These are phyloP conservation scores for Candida labiduridarum DNA, from an alignment of 1,139 yeast species.

Conservation along the genomic window DNA sequence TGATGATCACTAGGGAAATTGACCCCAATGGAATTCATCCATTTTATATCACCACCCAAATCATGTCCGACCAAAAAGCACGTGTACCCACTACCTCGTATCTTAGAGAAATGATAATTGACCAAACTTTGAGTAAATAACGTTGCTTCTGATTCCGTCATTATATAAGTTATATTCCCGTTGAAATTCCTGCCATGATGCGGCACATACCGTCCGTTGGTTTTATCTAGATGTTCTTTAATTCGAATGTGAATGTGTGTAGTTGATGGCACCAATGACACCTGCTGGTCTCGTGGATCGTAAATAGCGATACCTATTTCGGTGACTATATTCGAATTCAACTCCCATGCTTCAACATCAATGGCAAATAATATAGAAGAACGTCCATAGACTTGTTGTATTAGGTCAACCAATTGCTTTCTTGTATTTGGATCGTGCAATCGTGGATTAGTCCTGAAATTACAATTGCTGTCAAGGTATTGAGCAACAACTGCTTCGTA, in stretches of 20 bases:
- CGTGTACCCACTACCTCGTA: constrained; percentile 12
- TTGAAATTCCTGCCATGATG: constrained; percentile 59
- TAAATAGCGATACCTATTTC: constrained; percentile 72
- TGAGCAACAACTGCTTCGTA: not conserved
- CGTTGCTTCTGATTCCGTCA: constrained; percentile 39
- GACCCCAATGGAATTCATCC: constrained; percentile 54
- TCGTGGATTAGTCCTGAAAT: constrained; percentile 9
- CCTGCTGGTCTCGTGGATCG: constrained; percentile 54
- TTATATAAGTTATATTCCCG: constrained; percentile 54
- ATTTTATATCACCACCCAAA: constrained; percentile 59
- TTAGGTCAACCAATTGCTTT: constrained; percentile 5
- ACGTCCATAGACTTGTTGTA: constrained; percentile 26
- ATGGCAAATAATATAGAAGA: constrained; percentile 50
- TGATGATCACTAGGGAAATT: constrained; percentile 38
- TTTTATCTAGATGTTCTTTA: constrained; percentile 45
- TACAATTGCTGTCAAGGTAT: not conserved
- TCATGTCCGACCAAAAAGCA: constrained; percentile 68
- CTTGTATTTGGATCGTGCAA: constrained; percentile 5
- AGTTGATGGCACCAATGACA: constrained; percentile 45
- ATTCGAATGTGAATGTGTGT: constrained; percentile 59
- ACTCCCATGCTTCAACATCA: constrained; percentile 72
- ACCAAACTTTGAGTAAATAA: constrained; percentile 45
- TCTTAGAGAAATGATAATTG: constrained; percentile 37
- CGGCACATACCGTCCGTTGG: constrained; percentile 64
- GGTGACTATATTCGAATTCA: constrained; percentile 46